These are phyloP conservation scores for Triglochin maritima DNA, from an alignment of 106 monocot species.

Conservation along the genomic window DNA sequence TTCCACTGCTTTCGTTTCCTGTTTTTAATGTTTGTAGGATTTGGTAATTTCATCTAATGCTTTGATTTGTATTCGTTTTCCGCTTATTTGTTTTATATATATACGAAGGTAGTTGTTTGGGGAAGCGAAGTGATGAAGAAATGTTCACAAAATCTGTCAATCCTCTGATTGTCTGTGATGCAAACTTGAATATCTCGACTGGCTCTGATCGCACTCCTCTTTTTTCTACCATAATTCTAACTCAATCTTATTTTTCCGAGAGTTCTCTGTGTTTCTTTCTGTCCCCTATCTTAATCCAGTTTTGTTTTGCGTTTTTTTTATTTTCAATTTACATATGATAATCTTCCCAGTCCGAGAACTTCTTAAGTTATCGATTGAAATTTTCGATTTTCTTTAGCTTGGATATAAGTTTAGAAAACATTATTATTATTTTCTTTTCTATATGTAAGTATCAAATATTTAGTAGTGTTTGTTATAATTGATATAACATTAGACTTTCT, in stretches of 20 bases:
- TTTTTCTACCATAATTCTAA: background rate
- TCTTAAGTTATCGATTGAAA: too few relatives aligned
- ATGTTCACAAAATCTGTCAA: conserved; percentile 6
- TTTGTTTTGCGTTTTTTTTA: too few relatives aligned
- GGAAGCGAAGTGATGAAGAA: conserved; percentile 1
- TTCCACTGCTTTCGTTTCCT: background rate
- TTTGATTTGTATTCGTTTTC: background rate
- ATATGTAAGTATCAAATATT: too few relatives aligned
- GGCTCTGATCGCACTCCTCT: background rate
- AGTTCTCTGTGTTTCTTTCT: background rate
- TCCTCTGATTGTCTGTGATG: conserved; percentile 9
- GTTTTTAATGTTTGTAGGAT: background rate
- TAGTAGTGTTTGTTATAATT: too few relatives aligned
- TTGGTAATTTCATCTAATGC: background rate
- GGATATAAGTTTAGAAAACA: too few relatives aligned
- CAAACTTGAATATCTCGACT: conserved; percentile 4
- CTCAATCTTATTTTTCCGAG: background rate
- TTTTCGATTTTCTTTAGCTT: too few relatives aligned
- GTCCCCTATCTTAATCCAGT: background rate
- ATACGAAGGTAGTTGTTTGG: background rate
- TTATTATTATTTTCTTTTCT: too few relatives aligned
- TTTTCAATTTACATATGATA: too few relatives aligned
- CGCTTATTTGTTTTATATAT: background rate
- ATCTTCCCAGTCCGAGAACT: too few relatives aligned
- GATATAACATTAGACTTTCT: too few relatives aligned